Evolutionary conservation across 768 basidiomycete genomes (phyloP), one percentile per base, ranked within the genome.

Genomic region (Naganishia vaughanmartiniae): DNA sequence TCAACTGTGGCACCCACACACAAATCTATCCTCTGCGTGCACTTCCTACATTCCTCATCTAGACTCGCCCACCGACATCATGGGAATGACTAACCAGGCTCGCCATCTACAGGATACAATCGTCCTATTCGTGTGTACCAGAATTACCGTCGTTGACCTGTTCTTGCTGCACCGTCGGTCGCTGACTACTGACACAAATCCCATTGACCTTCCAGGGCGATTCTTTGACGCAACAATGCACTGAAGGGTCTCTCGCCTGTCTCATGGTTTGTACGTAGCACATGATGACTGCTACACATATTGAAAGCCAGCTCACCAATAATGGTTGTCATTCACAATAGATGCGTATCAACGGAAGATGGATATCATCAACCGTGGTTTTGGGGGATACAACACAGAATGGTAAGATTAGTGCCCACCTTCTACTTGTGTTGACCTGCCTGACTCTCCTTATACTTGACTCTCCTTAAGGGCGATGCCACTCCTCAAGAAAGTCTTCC

Each of bases 361-460:
- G 34, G 93, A 96, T 76, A 87, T 96, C 24, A 73, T 95, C 72
- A 95, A 95, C 77, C 87, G 93, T 55, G 93, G 93, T 0, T 83
- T 88, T 65, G 72, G 72, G 30, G 80, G 92, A 2, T 96, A 94
- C 81, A 93, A 90, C 77, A 89, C 34, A 4, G 4, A 5, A 36
- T 36, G 34, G 34, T 12, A 4, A 36, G 34, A 36, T 36, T 12
- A 4, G 12, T 36, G 34, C 34, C 34, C 6, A 36, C 12, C 34
- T 36, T 36, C 34, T 36, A 12, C 34, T 4, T 36, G 34, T 36
- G 4, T 5, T 12, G 34, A 36, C 6, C 34, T 36, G 34, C n/a
- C n/a, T n/a, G n/a, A n/a, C n/a, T 33, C 39, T 21, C 19, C 4
- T 31, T 3, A n/a, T 7, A 65, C 28, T 10, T 21, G 30, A 28